These are phyloP conservation scores for Alternaria sp. DNA, from an alignment of 2,329 filamentous ascomycete genomes.

Conservation along the genomic window DNA sequence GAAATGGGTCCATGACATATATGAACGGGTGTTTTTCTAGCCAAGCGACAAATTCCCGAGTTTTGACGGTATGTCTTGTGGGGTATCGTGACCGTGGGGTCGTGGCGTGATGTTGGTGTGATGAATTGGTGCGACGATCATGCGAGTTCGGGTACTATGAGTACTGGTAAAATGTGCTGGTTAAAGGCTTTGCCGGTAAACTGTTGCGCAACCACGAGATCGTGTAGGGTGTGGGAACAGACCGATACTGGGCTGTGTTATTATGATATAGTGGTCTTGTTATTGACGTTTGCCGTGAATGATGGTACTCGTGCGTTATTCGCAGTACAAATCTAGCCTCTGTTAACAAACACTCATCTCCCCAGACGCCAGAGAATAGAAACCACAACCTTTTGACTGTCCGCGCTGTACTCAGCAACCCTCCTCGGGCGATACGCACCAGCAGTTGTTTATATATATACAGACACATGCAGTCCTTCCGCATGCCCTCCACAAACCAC, in stretches of 20 bases:
- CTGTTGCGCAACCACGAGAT: constrained; percentile 22
- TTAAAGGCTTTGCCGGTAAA: constrained; percentile 31
- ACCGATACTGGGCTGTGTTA: background rate
- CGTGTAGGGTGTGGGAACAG: background rate
- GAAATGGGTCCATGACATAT: constrained; percentile 34
- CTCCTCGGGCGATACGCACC: background rate
- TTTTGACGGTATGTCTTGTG: constrained; percentile 10
- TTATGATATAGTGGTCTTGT: background rate
- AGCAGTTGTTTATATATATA: constrained; percentile 16
- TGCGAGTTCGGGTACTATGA: constrained; percentile 24
- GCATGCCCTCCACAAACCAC: constrained; percentile 26
- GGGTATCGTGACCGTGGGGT: constrained; percentile 30
- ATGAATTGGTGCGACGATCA: constrained; percentile 32
- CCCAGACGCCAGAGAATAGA: too few species aligned
- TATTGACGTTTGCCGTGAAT: background rate
- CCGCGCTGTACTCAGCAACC: background rate
- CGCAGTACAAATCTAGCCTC: background rate
- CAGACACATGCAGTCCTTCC: constrained; percentile 8
- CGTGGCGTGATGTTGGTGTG: constrained; percentile 47
- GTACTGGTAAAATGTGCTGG: constrained; percentile 19
- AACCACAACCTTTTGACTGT: background rate
- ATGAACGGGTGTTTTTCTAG: constrained; percentile 10
- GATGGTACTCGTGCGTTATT: background rate
- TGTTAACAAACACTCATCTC: background rate
- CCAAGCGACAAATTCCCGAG: background rate